These are phyloP conservation scores for Herpetospermum pedunculosum DNA, from an alignment of 306 rosid species.

Conservation along the genomic window DNA sequence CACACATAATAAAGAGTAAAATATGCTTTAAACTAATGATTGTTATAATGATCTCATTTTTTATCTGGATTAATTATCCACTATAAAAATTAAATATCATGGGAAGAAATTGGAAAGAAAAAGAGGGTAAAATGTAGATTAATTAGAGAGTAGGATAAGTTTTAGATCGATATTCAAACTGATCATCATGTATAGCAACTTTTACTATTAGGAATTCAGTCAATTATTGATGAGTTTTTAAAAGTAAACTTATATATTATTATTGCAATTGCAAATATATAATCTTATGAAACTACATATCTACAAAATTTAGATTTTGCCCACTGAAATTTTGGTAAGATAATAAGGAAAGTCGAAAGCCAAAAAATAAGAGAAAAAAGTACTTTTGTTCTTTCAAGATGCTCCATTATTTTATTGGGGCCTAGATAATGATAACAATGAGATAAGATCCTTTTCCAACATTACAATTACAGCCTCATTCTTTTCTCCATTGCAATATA, in stretches of 20 bases:
- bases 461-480: neutral
- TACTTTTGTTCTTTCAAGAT: neutral
- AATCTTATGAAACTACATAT: neutral
- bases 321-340: neutral
- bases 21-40: neutral
- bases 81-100: neutral
- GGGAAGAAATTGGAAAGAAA: no score
- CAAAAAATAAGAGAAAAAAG: neutral
- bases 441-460: slow-evolving; percentile 8
- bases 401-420: slow-evolving; percentile 3
- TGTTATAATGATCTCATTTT: neutral
- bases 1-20: neutral
- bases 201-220: neutral
- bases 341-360: neutral
- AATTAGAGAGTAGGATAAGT: neutral
- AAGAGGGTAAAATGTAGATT: no score
- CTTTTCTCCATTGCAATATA: neutral
- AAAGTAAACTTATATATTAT: neutral
- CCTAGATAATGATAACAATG: neutral
- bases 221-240: neutral
- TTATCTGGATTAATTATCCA: neutral
- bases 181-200: neutral
- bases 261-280: neutral
- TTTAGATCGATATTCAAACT: neutral
- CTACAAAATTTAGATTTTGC: neutral